Percentiles rank a stretch among this genome's conserved stretches.
phyloP scores from a whole-genome alignment of 495 filamentous ascomycete species.

The Aspergillus affinis region DNA sequence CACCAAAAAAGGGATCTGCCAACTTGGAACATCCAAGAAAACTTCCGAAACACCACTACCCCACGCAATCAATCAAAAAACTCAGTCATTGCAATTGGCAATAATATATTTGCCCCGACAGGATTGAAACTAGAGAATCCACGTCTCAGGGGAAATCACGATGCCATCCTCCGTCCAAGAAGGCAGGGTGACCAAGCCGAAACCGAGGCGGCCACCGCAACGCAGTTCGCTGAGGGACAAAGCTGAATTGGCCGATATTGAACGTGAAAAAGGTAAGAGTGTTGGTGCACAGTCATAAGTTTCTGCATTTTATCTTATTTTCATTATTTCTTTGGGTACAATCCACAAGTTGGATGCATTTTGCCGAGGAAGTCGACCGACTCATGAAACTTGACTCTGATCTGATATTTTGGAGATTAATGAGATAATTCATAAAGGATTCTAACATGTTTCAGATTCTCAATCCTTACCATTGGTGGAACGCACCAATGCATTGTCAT shows the following conservation, averaged over 20 bases:
- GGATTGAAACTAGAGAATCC: neutral
- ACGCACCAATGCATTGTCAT: conserved; percentile 39
- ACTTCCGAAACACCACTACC: neutral
- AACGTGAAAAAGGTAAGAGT: neutral
- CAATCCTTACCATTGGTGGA: conserved; percentile 38
- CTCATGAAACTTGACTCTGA: neutral
- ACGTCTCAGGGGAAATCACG: neutral
- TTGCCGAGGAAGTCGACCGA: neutral
- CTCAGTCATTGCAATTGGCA: neutral
- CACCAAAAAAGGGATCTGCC: neutral
- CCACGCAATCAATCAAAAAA: neutral
- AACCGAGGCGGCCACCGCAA: conserved; percentile 11
- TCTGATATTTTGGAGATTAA: neutral
- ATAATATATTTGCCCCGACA: neutral
- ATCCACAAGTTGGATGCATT: neutral
- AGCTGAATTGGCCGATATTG: neutral
- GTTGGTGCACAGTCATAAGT: neutral
- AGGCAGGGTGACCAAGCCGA: conserved; percentile 26
- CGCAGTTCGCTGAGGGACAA: conserved; percentile 18
- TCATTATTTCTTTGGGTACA: neutral
- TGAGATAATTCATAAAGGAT: neutral
- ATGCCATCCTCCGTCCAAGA: conserved; percentile 29
- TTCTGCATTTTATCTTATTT: neutral
- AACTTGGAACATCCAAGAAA: neutral
- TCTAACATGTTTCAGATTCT: conserved; percentile 10